Percentiles rank a stretch among this genome's conserved stretches.
phyloP scores from a whole-genome alignment of 768 basidiomycete genomes.

The Gyrodon lividus region DNA sequence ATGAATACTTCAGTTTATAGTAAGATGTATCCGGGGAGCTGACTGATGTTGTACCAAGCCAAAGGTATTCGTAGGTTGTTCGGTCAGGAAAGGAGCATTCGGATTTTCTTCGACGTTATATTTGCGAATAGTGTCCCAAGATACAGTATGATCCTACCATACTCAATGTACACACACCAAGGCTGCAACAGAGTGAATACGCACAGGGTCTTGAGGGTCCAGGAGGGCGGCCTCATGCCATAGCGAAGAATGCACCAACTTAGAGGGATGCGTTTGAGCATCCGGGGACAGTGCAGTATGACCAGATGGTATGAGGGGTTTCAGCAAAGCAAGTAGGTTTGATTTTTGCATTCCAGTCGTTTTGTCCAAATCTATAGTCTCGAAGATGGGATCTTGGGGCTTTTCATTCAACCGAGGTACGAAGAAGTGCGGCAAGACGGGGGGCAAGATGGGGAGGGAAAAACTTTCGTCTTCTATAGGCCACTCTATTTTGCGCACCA shows the following conservation, averaged over 20 bases:
- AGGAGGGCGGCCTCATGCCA: conserved; percentile 20
- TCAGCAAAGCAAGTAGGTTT: not conserved
- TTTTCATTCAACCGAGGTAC: conserved; percentile 66
- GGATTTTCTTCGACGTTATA: conserved; percentile 30
- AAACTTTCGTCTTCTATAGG: conserved; percentile 17
- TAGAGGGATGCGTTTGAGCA: not conserved
- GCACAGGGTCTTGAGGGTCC: conserved; percentile 12
- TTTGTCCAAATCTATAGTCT: conserved; percentile 40
- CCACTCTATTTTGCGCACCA: conserved; percentile 13
- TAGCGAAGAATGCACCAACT: conserved; percentile 3
- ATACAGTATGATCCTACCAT: conserved; percentile 47
- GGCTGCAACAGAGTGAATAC: conserved; percentile 2
- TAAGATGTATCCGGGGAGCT: conserved; percentile 22
- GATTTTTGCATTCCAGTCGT: not conserved
- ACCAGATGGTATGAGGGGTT: not conserved
- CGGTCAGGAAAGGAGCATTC: conserved; percentile 63
- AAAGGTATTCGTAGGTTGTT: conserved; percentile 54
- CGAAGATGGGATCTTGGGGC: conserved; percentile 79
- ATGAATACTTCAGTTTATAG: conserved; percentile 2
- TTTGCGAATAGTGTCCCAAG: conserved; percentile 61
- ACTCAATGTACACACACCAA: conserved; percentile 6
- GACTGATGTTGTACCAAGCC: conserved; percentile 62
- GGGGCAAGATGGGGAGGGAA: conserved; percentile 32
- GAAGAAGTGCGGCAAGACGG: conserved; percentile 50
- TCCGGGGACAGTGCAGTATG: not conserved